Base-by-base conservation (phyloP, 129 eudicot genomes). In the Chrysanthemum makinoi region DNA sequence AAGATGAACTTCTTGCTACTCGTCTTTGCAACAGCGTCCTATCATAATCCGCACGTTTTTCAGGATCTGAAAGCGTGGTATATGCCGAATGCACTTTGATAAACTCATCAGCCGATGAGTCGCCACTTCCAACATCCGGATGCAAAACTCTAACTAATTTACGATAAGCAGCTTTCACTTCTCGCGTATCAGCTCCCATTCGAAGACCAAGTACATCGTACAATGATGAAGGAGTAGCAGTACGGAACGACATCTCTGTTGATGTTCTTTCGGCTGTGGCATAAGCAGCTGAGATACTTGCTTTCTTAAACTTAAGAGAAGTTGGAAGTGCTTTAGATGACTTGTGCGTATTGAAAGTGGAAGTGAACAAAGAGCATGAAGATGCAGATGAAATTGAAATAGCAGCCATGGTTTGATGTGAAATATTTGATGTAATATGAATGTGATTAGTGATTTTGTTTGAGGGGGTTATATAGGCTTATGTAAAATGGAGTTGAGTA, bases 101-200 rank as follows among this genome's bases (percentile, higher is more conserved):
- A 10, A 65, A 74, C 58, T 75, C 68, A 28, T 67, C 68, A 2
- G 69, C 68, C 13, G 68, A 57, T 1, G 79, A 75, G 0, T 68
- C 53, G 5, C 44, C 13, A 76, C 69, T 76, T 17, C 69, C 52
- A 2, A 76, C 80, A 17, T 76, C 80, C 2, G 69, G 74, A 68
- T 76, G 80, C 47, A 76, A 59, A 8, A 68, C 80, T 13, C 74
- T 76, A 10, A 69, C 74, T 68, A 76, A 57, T 68, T 55, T 76
- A 12, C 74, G 52, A 46, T 76, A 75, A 9, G 75, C 80, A 5
- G 54, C 10, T 33, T 59, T 76, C 43, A 76, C 80, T 47, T 50
- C 54, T 13, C 16, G 16, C 0, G 60, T 60, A 68, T 76, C 74
- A 9, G 69, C 69, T 59, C 69, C 80, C 4, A 76, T 53, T 18